Evolutionary conservation across 2,329 filamentous ascomycete species (phyloP), one percentile per base, ranked within the genome.

Genomic region (Arachnomyces sp.): DNA sequence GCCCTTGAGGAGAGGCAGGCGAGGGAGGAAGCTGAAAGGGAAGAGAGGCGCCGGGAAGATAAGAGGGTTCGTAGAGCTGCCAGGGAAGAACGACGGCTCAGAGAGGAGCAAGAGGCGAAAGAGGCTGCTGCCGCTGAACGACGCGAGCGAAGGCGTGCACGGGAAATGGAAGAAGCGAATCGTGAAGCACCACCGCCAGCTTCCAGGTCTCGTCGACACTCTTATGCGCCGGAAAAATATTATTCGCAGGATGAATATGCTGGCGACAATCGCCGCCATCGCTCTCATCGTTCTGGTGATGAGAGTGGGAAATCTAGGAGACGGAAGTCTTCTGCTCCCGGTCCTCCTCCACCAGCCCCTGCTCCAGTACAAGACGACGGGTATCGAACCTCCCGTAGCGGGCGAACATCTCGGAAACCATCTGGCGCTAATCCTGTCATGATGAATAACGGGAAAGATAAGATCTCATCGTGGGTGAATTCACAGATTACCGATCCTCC

Each of bases 31-130:
- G 66, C 72, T 4, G 74, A 74, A 34, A 68, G 67, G 20, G 75
- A 79, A 49, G 66, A 68, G 20, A 67, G 70, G 43, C 64, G 66
- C 42, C 65, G 70, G 40, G 74, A 77, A 45, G 77, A 81, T 43
- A 78, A 74, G 47, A 75, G 79, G 38, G 71, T 72, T 2, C 70
- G 76, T 30, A 70, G 74, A 5, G 70, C 72, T 7, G 78, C 78
- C 5, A 47, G 51, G 15, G 51, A 52, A 37, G 50, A 47, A 40
- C 43, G 49, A 18, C 56, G 50, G 4, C 53, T 51, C 14, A 56
- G 48, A 40, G 56, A 60, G 40, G 51, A 54, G 30, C 50, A 53
- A 16, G 44, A 58, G 43, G 59, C 52, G 31, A 53, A 58, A 43
- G 56, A 57, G 28, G 54, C 55, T 28, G 51, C 58, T 28, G 59